A percentile compares a stretch with the other conserved stretches of the same genome.
Conservation (phyloP, 371 early-diverging fungal species). For the Apophysomyces trapeziformis region DNA sequence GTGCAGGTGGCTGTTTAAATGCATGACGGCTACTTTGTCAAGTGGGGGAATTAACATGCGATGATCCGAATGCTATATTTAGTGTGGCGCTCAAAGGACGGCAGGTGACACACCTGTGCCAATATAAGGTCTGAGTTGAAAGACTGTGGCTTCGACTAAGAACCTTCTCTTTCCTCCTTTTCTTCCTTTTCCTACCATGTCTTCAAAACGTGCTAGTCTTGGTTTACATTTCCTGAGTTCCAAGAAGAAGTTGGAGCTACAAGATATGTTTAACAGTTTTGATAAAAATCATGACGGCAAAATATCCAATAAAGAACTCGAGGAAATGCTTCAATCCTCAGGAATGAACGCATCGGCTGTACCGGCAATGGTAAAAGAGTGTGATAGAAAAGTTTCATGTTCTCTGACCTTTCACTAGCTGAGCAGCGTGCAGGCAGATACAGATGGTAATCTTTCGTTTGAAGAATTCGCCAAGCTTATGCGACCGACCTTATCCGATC, state of each 20-base stretch:
- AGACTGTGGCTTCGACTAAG: conserved; percentile 5
- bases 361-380: conserved; percentile 30
- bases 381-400: not conserved
- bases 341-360: conserved; percentile 26
- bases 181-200: conserved; percentile 22
- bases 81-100: conserved; percentile 5
- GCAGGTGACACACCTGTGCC: conserved; percentile 1
- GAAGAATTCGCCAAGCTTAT: conserved; percentile 46
- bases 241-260: conserved; percentile 37
- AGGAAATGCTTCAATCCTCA: conserved; percentile 38
- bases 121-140: conserved; percentile 1
- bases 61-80: not conserved
- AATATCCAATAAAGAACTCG: conserved; percentile 34
- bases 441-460: conserved; percentile 37
- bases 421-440: conserved; percentile 20
- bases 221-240: conserved; percentile 42
- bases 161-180: conserved; percentile 18
- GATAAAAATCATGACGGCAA: conserved; percentile 46
- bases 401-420: conserved; percentile 14
- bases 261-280: conserved; percentile 42
- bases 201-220: conserved; percentile 40
- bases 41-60: too few species aligned
- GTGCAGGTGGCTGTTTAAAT: too few species aligned
- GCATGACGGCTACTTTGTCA: too few species aligned
- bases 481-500: conserved; percentile 46